A percentile compares a stretch with the other conserved stretches of the same genome.
Conservation (phyloP, 176 grass and related monocot species). For the Oryza officinalis region DNA sequence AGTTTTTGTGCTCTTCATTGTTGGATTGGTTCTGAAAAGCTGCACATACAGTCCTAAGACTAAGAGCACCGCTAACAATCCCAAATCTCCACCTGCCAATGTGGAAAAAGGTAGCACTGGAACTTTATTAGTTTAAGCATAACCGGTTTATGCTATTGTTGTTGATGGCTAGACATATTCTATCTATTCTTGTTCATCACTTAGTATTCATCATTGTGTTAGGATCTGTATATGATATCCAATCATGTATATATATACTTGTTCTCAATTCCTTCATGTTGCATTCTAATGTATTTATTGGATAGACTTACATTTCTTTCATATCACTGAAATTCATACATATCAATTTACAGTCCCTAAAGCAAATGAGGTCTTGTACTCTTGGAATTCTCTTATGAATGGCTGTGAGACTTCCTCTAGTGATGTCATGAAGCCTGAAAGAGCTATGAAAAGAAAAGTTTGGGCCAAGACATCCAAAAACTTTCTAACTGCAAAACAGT, state of each 20-base stretch:
- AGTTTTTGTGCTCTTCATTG: slow-evolving; percentile 49
- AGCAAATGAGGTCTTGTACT: slow-evolving; percentile 46
- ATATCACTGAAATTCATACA: slow-evolving; percentile 30
- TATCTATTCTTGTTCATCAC: slow-evolving; percentile 18
- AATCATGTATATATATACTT: slow-evolving; percentile 16
- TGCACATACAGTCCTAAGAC: slow-evolving; percentile 33
- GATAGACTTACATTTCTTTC: slow-evolving; percentile 25
- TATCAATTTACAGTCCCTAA: slow-evolving; percentile 48
- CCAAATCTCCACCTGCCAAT: slow-evolving; percentile 41
- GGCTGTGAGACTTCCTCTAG: slow-evolving; percentile 34
- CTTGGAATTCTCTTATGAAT: slow-evolving; percentile 53
- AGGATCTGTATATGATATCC: slow-evolving; percentile 6
- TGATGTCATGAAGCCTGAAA: slow-evolving; percentile 48
- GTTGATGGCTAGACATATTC: background rate
- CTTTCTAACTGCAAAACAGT: slow-evolving; percentile 64
- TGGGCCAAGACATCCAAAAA: slow-evolving; percentile 67
- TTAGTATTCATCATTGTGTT: slow-evolving; percentile 14
- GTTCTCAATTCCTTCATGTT: background rate
- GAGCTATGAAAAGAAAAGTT: slow-evolving; percentile 60
- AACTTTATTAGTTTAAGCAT: slow-evolving; percentile 19
- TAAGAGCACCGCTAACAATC: slow-evolving; percentile 38
- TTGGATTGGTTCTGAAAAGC: slow-evolving; percentile 62
- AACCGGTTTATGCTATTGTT: slow-evolving; percentile 2
- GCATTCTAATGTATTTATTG: slow-evolving; percentile 17
- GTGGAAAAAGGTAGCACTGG: slow-evolving; percentile 47